Base-by-base conservation (phyloP, 306 rosid species). In the Crataegus laevigata region DNA sequence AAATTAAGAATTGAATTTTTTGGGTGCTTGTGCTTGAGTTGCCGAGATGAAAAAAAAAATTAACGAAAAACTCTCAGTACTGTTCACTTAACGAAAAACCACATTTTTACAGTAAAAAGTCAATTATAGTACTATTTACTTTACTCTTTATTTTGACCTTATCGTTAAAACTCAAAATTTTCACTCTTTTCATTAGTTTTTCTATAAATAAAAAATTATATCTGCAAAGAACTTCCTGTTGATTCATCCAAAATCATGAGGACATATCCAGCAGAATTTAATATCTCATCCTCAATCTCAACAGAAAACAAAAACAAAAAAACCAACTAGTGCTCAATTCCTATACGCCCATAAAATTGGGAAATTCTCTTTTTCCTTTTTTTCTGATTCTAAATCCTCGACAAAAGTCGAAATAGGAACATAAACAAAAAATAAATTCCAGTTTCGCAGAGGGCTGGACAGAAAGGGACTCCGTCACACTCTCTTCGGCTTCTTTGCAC, bases 401-500 rank as follows among this genome's bases (percentile, higher is more conserved):
- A 73, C 14, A 21, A 5, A 24, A 21, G 43, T 73, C 43, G 13
- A 60, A 9, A 34, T 13, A 0, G 50, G 21, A 36, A 34, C 69
- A 1, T 21, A 13, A 60, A 15, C 5, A 63, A 36, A 57, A n/a
- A 57, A 2, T 57, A n/a, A n/a, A 11, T 32, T 63, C 42, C 42
- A 29, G 69, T 65, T 65, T 65, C n/a, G 50, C 68, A 22, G 58
- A 50, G 62, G 63, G 76, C 76, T 77, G 80, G 40, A 59, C 40
- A 43, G 60, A 25, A 63, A 12, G 22, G 38, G 43, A 14, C 40
- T 36, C 69, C 59, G 77, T 82, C 66, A 85, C 21, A 67, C 79
- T 67, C 17, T 72, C 82, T 79, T 85, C 14, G 86, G 71, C 73
- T 85, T 85, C 84, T 91, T 90, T 73, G 77, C 70, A 81, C 50